Evolutionary conservation across 1,284 basidiomycete genomes (phyloP).

Genomic region (Sphaerobolus stellatus): DNA sequence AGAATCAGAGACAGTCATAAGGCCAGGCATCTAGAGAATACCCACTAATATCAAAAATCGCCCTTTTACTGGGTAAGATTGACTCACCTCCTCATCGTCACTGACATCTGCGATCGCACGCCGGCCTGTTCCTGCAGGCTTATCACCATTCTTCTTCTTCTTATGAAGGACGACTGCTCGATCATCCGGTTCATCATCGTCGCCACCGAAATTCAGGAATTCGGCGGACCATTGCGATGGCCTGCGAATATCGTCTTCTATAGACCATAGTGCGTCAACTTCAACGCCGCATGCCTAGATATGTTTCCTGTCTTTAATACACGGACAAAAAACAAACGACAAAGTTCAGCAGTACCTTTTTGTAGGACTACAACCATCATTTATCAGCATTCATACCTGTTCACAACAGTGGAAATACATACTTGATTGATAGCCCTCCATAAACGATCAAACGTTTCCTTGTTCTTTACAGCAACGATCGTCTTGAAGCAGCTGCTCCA

Average conservation of each 20-base stretch:
- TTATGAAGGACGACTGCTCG: constrained; percentile 17
- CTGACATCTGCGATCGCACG: not conserved
- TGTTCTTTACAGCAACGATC: constrained; percentile 52
- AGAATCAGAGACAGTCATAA: constrained; percentile 61
- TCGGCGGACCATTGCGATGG: constrained; percentile 10
- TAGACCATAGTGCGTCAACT: constrained; percentile 62
- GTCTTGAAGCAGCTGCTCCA: constrained; percentile 61
- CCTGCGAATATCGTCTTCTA: constrained; percentile 26
- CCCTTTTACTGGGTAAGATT: not conserved
- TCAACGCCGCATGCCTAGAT: constrained; percentile 42
- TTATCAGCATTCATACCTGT: not conserved
- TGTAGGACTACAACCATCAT: constrained; percentile 2
- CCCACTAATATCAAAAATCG: not conserved
- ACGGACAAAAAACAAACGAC: not conserved
- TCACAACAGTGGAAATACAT: constrained; percentile 20
- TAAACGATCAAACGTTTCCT: constrained; percentile 51
- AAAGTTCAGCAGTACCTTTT: constrained; percentile 4
- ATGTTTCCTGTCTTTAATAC: not conserved
- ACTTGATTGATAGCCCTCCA: constrained; percentile 66
- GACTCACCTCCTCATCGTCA: constrained; percentile 8
- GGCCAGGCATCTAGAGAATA: constrained; percentile 48
- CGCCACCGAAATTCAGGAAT: not conserved
- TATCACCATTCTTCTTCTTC: not conserved
- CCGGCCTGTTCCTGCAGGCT: not conserved
- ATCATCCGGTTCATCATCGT: constrained; percentile 29